Base-by-base conservation (phyloP, 306 rosid genomes). In the Mimosa pudica region DNA sequence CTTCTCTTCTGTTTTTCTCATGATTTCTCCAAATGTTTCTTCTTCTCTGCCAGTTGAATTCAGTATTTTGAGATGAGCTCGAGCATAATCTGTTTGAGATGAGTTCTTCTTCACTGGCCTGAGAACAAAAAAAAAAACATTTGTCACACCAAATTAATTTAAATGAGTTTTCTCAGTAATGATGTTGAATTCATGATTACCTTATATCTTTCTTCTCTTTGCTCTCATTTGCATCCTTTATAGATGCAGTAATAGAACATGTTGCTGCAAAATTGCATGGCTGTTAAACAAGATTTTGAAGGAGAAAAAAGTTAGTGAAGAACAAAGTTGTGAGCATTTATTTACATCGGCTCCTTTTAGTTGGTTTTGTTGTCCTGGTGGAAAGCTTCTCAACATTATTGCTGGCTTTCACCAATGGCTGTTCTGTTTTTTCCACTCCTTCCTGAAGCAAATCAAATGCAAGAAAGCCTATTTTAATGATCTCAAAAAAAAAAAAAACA, bases 271-370 rank as follows among this genome's bases (percentile, higher is more conserved):
- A 80, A 81, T 71, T 55, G n/a, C 71, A 65, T 45, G 55, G 61
- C 68, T 12, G 38, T 71, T 49, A 69, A 32, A 55, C 77, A 76
- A 8, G 6, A 58, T 20, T 24, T 11, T 57, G 63, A 57, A 17
- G 69, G n/a, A 7, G 7, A 48, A 49, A 1, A 32, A 4, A 62
- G 45, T 35, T 7, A 61, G 18, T 49, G 71, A 60, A 73, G 52
- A 80, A 77, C 61, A 47, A 33, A 61, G 44, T 77, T 83, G 54
- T 45, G 47, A 71, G 74, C 73, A 61, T 76, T 82, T 92, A 61
- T 76, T 82, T 92, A 91, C 97, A 92, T 87, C 67, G 89, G 69
- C 92, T 87, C 88, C 97, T 89, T 73, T 82, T 75, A 11, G 79
- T 67, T 30, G 82, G 87, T 71, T 89, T 89, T 81, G 78, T 81